Base-by-base conservation (phyloP, 2,329 filamentous ascomycete species). In the Teratosphaeria epicoccoides region DNA sequence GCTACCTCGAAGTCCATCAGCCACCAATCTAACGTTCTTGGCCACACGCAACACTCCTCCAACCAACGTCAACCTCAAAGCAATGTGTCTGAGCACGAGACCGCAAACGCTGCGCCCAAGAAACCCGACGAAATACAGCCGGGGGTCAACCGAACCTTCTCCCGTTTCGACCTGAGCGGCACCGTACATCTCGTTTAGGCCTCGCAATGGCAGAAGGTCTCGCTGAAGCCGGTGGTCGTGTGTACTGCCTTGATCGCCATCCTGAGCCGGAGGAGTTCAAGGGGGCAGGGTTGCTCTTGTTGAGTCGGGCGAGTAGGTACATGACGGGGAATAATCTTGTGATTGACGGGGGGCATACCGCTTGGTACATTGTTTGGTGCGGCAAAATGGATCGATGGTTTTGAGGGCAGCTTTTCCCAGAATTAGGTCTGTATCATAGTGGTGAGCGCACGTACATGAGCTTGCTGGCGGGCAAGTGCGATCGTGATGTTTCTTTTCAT, bases 181-280 rank as follows among this genome's bases (percentile, higher is more conserved):
- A 57, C 57, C 23, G 62, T 60, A 6, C 55, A 63, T 26, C 58
- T 59, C 6, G 58, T 65, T 52, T 66, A 11, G 63, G 63, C 0
- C 57, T 66, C 23, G 61, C 63, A 12, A 55, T 66, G 26, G 63
- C 61, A 14, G 58, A 60, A 46, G 63, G 59, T 1, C 53, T 63
- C 3, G 55, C 61, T 6, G 63, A 66, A 53, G 63, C 60, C 6
- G 63, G 63, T 7, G 62, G 57, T 24, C 51, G 59, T 37, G 61
- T 64, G 6, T 62, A 61, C 17, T 62, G 62, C 48, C 52, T 66
- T 17, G 62, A 64, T 43, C 50, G 60, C 14, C 75, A 84, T n/a
- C 14, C 28, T 1, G 52, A 54, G 11, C 59, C 63, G 2, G 50
- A 59, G 11, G 66, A 68, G 55, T 68, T 59, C 49, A 58, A 55